Evolutionary conservation across 352 stramenopile genomes (phyloP), one percentile per base, ranked within the genome.

Genomic region (Phytopythium sindhum): DNA sequence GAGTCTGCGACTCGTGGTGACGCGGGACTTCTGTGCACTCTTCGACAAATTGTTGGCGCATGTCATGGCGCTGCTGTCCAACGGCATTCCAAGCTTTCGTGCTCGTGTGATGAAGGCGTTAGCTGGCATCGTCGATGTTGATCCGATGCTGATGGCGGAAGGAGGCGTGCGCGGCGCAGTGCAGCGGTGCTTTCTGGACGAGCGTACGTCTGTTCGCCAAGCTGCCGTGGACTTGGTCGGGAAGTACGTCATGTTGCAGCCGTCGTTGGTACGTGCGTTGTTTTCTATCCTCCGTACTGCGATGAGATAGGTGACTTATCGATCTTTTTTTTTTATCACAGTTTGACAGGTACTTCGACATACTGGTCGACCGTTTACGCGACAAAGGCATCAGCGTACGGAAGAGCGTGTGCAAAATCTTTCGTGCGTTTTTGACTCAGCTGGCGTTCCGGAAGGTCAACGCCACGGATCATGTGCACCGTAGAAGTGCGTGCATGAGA

Each of bases 321-420:
- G 21, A 42, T 28, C 35, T 55, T 45, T 60, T 5, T 51, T 14
- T 1, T 48, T 26, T n/a, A n/a, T n/a, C n/a, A 33, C 51, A 96
- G 88, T 90, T 96, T 63, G 80, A 92, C 56, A 80, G 70, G 23
- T 96, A 96, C 66, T 93, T 90, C 42, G 82, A 88, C 2, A 81
- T 88, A 37, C 69, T 96, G 24, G 68, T 69, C 26, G 83, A 93
- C 37, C 83, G 88, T 14, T 45, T 95, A 33, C 81, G 83, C 12
- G 88, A 96, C 66, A 93, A 90, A 62, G 86, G 84, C 11, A 87
- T 94, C 52, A 95, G 86, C 65, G 88, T 96, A 26, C 81, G 88
- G 15, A 95, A 93, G 66, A 91, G 78, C 41, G 86, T 93, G 15
- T 92, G 88, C 66, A 91, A 86, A 57, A 93, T 93, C 35, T 90